phyloP scores from a whole-genome alignment of 352 stramenopile species.

The Phytopythium aichiense region DNA sequence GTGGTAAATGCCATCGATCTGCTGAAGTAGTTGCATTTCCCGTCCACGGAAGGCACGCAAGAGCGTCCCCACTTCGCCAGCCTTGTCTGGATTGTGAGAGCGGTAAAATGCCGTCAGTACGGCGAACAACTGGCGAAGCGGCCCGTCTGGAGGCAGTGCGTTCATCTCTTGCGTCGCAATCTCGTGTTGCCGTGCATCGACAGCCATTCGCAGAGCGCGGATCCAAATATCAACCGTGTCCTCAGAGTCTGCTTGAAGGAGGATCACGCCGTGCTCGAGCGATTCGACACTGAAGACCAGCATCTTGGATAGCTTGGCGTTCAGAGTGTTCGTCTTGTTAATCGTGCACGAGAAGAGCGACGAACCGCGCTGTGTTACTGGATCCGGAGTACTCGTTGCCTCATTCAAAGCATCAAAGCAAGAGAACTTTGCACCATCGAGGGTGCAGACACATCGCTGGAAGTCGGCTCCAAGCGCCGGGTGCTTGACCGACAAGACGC shows the following conservation, averaged over 20 bases:
- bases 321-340: slow-evolving; percentile 25
- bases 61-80: slow-evolving; percentile 64
- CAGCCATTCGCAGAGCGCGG: slow-evolving; percentile 15
- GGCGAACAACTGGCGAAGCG: slow-evolving; percentile 25
- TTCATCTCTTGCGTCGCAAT: slow-evolving; percentile 7
- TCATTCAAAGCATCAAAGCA: slow-evolving; percentile 23
- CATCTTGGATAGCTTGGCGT: slow-evolving; percentile 23
- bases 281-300: slow-evolving; percentile 35
- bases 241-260: slow-evolving; percentile 28
- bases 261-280: slow-evolving; percentile 28
- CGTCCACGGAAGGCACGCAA: slow-evolving; percentile 52
- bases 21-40: slow-evolving; percentile 39
- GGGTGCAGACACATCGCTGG: slow-evolving; percentile 33
- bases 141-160: slow-evolving; percentile 1
- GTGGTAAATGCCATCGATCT: slow-evolving; percentile 71
- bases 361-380: background rate
- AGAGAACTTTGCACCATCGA: slow-evolving; percentile 21
- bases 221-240: slow-evolving; percentile 31
- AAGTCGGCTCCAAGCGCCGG: slow-evolving; percentile 23
- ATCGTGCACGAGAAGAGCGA: slow-evolving; percentile 25
- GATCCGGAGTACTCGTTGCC: background rate
- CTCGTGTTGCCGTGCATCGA: slow-evolving; percentile 11
- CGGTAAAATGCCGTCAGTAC: slow-evolving; percentile 83
- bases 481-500: slow-evolving; percentile 40
- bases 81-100: slow-evolving; percentile 85